Percentiles rank a stretch among this genome's conserved stretches.
Evolutionary conservation across 371 early-diverging fungal genomes (phyloP).

Genomic region (Apophysomyces variabilis): DNA sequence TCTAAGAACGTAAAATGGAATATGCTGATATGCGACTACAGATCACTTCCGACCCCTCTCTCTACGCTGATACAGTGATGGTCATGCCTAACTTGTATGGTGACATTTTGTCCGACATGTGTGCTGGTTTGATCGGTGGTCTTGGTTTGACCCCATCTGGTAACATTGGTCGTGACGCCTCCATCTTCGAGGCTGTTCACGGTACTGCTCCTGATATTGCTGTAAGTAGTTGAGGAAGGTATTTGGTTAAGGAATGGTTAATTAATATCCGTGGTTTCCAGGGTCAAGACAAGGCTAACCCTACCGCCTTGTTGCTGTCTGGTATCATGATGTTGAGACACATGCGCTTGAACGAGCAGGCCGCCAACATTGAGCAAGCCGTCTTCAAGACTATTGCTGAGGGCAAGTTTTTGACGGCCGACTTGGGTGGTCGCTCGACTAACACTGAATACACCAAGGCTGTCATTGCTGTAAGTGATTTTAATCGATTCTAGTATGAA

Average conservation of each 20-base stretch:
- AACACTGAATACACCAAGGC: constrained; percentile 92
- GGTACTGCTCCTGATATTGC: constrained; percentile 99
- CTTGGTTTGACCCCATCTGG: constrained; percentile 97
- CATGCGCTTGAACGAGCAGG: constrained; percentile 83
- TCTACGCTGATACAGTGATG: constrained; percentile 93
- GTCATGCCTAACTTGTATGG: constrained; percentile 99
- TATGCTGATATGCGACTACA: constrained; percentile 32
- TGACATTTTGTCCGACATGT: constrained; percentile 97
- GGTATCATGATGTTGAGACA: constrained; percentile 97
- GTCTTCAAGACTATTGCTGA: constrained; percentile 95
- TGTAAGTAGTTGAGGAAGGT: constrained; percentile 36
- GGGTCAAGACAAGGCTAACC: constrained; percentile 83
- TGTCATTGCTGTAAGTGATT: constrained; percentile 65
- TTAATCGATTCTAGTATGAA: neutral
- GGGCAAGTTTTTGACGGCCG: constrained; percentile 89
- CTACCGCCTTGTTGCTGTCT: constrained; percentile 93
- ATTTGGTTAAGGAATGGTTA: neutral
- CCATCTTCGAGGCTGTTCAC: constrained; percentile 98
- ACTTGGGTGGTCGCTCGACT: constrained; percentile 92
- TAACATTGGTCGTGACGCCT: constrained; percentile 97
- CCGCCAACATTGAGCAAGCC: constrained; percentile 86
- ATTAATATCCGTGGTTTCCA: constrained; percentile 11
- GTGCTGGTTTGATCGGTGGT: constrained; percentile 98
- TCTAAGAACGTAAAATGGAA: neutral
- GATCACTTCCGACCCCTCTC: constrained; percentile 94